Base-by-base conservation (phyloP, 2,329 filamentous ascomycete genomes). In the Monilinia aucupariae region DNA sequence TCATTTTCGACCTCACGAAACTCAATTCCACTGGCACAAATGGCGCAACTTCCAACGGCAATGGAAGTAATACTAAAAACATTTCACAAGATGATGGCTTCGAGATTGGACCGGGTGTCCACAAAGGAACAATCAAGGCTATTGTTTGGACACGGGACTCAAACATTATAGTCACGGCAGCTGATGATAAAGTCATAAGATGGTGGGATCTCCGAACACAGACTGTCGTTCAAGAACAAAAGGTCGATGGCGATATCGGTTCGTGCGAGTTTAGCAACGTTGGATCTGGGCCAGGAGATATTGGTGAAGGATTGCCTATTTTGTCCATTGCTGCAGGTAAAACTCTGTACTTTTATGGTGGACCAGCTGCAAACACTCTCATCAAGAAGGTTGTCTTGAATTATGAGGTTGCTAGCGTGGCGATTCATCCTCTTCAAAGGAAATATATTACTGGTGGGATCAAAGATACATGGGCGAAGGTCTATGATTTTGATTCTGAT, bases 281-380 rank as follows among this genome's bases (percentile, higher is more conserved):
- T 1, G 80, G 82, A 2, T 82, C 84, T 48, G 82, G 85, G 65
- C 78, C 80, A 25, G 81, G 78, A 27, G 87, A 88, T 66, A 84
- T 87, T 71, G 85, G 85, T 55, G 83, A 84, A 5, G 90, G 90
- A 39, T 77, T 81, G 45, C 87, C 87, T 4, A 86, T 96, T 17
- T 78, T 99, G 66, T 91, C 90, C 49, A 92, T 97, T 22, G 91
- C 94, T 3, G 92, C 94, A n/a, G 94, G 94, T 60, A 96, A 96
- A 76, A 90, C 86, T 48, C 89, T 92, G 9, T 96, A 96, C 77
- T 96, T 99, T 73, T 97, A 94, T 82, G 87, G 92, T 61, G 91
- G 91, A 20, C 76, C 79, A 15, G 81, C 83, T 64, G 90, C 91
- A 9, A 90, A 83, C 70, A 79, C 82, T 27, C 79, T 85, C 68